These are phyloP conservation scores for Viola odorata DNA, from an alignment of 345 rosid species.

Conservation along the genomic window DNA sequence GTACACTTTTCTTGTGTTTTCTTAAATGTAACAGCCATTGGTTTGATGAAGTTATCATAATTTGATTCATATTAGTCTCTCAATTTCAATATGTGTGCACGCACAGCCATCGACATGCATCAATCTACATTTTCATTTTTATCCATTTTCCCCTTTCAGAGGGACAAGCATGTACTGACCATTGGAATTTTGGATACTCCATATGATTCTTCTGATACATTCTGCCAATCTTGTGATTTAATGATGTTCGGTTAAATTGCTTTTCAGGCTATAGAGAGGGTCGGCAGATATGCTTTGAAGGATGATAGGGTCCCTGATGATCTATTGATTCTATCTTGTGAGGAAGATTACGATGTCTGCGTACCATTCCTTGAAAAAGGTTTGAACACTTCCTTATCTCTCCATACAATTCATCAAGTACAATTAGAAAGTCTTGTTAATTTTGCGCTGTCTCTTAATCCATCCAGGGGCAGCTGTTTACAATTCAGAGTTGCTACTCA, in stretches of 20 bases:
- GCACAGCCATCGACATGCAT: too few species aligned
- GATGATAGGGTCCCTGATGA: conserved; percentile 20
- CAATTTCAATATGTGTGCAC: too few species aligned
- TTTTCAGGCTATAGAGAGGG: conserved; percentile 38
- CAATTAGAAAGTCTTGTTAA: neutral
- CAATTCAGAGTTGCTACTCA: conserved; percentile 61
- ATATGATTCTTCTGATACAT: neutral
- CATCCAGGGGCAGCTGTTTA: conserved; percentile 45
- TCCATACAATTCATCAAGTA: neutral
- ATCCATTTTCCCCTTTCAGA: too few species aligned
- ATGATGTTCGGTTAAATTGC: conserved; percentile 10
- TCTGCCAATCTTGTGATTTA: neutral
- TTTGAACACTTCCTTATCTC: conserved; percentile 5
- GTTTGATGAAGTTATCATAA: too few species aligned
- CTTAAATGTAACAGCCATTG: too few species aligned
- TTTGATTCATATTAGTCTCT: too few species aligned
- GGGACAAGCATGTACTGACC: neutral
- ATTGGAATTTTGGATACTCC: neutral
- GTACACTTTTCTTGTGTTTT: neutral
- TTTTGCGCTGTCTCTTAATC: neutral
- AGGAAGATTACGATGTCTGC: conserved; percentile 49
- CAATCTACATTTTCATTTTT: too few species aligned
- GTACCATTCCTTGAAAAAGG: conserved; percentile 51
- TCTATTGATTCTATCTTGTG: conserved; percentile 57
- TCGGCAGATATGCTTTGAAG: conserved; percentile 21